phyloP scores from a whole-genome alignment of 1,284 basidiomycete genomes.

The Ceraceosorus guamensis region DNA sequence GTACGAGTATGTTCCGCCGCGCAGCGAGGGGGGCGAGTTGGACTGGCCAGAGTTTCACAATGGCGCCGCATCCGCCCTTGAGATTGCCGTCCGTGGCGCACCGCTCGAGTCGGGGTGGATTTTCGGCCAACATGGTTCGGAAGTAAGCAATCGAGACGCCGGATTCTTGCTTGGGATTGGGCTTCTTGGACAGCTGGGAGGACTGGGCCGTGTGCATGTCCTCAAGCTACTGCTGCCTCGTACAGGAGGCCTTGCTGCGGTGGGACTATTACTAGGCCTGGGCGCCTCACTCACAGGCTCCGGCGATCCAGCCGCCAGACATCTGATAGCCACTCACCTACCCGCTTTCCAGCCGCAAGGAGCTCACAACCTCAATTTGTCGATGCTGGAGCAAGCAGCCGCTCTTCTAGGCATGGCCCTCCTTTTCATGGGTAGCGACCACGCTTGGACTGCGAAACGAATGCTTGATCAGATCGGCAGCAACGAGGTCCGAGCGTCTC shows the following conservation, averaged over 20 bases:
- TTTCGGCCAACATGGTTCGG: conserved; percentile 53
- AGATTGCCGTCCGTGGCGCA: conserved; percentile 60
- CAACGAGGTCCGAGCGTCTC: conserved; percentile 67
- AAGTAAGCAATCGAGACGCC: conserved; percentile 50
- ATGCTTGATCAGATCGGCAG: conserved; percentile 76
- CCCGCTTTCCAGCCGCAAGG: conserved; percentile 82
- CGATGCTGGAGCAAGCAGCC: conserved; percentile 80
- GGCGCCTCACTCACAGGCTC: conserved; percentile 85
- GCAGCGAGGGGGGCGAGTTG: conserved; percentile 42
- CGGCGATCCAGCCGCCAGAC: conserved; percentile 76
- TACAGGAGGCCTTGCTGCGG: conserved; percentile 64
- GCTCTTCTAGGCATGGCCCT: conserved; percentile 82
- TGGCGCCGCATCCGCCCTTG: conserved; percentile 80
- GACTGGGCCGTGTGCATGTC: conserved; percentile 74
- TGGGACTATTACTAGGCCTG: conserved; percentile 84
- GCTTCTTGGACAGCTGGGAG: conserved; percentile 77
- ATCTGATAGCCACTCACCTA: conserved; percentile 83
- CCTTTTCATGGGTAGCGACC: conserved; percentile 77
- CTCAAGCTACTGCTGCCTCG: conserved; percentile 86
- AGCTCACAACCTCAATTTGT: conserved; percentile 78
- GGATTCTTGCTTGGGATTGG: conserved; percentile 86
- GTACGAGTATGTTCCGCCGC: conserved; percentile 15
- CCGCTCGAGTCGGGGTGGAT: conserved; percentile 43
- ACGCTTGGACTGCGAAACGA: conserved; percentile 84
- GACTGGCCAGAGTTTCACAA: conserved; percentile 97